Evolutionary conservation across 306 rosid species (phyloP), one percentile per base, ranked within the genome.

Genomic region (Vigna nakashimae): DNA sequence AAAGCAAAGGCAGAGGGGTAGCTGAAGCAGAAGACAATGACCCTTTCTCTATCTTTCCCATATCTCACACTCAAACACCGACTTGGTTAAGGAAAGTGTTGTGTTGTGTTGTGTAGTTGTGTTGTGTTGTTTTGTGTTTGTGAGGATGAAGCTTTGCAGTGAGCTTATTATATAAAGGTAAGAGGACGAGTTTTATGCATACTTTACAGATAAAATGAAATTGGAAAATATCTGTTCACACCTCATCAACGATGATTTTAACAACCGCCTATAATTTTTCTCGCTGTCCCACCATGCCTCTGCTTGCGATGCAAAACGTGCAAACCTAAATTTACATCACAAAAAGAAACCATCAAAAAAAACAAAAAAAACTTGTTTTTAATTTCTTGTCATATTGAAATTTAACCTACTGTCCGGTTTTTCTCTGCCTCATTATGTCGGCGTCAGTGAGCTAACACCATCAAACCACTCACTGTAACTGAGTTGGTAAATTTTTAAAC

Each of bases 1-100:
- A 81, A 36, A 91, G 56, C 45, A 84, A 17, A 55, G 96, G 91
- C 2, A 86, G 63, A 64, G 90, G 85, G 66, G 70, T 58, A 0
- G 71, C 32, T 12, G 45, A 40, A 40, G 11, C 45, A 40, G 45
- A 40, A 8, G 69, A 40, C 48, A 58, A 69, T 46, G 45, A 22
- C n/a, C 42, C 52, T 34, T 48, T 13, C 40, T 69, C 77, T 7
- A 63, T 48, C 2, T 57, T 65, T 52, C 7, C 65, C 49, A 72
- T 65, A 46, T 48, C 46, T 11, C 5, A 2, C 3, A 40, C 9
- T 8, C 3, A 43, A 42, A 42, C 12, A 42, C 46, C 10, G 14
- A 10, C 13, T 9, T 43, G 50, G 50, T 3, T 12, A 45, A 45
- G 14, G 50, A 12, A 45, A 10, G 9, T 11, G 50, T 9, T 42